A percentile compares a stretch with the other conserved stretches of the same genome.
phyloP scores from a whole-genome alignment of 805 yeast genomes.

The Blastobotrys chiropterorum region DNA sequence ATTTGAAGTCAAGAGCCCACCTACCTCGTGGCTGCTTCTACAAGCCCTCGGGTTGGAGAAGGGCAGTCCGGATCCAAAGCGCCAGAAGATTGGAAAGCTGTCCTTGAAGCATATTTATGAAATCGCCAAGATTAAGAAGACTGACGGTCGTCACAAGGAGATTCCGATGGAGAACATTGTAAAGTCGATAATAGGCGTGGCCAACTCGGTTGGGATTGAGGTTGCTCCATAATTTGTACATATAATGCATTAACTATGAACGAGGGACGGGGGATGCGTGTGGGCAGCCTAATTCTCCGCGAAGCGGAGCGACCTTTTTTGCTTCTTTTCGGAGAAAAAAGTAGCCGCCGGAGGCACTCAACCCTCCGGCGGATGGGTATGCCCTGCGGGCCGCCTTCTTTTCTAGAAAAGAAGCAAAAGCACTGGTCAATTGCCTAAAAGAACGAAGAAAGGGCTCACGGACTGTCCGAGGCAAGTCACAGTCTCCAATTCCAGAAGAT shows the following conservation, averaged over 20 bases:
- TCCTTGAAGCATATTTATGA: conserved; percentile 89
- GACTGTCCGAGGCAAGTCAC: too few species aligned
- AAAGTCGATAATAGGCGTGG: conserved; percentile 79
- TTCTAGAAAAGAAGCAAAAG: too few species aligned
- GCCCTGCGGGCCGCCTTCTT: too few species aligned
- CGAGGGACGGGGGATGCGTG: too few species aligned
- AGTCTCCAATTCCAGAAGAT: too few species aligned
- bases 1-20: conserved; percentile 85
- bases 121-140: conserved; percentile 88
- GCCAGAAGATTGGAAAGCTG: conserved; percentile 52
- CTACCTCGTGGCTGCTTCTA: conserved; percentile 78
- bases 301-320: too few species aligned
- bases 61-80: conserved; percentile 68
- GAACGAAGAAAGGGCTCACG: too few species aligned
- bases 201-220: conserved; percentile 80
- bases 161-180: conserved; percentile 69
- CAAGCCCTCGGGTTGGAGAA: conserved; percentile 75
- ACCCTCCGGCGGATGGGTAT: too few species aligned
- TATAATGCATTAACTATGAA: neutral
- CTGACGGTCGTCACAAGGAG: conserved; percentile 68
- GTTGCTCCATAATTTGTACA: conserved; percentile 53
- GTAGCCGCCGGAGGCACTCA: too few species aligned
- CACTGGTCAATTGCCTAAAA: too few species aligned
- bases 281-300: neutral
- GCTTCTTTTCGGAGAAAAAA: too few species aligned